Evolutionary conservation across 441 rosid genomes (phyloP), one percentile per base, ranked within the genome.

Genomic region (Capsella rubella): DNA sequence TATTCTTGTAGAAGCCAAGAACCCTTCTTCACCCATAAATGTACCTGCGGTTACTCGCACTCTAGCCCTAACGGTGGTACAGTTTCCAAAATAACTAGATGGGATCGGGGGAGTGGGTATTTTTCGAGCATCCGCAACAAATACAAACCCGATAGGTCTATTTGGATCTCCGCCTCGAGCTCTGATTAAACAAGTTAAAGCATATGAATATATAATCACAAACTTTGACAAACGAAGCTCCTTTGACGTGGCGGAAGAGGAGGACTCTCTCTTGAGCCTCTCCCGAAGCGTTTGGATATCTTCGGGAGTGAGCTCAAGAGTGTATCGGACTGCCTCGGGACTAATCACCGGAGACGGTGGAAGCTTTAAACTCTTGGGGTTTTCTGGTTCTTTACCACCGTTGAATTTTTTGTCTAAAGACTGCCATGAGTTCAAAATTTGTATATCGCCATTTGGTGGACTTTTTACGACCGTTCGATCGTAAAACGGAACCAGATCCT

Each of bases 1-100:
- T 3, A 35, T 34, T 6, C 71, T 40, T 0, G 69, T 81, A 6
- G 67, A 58, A 6, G 55, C 9, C 13, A 67, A 74, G 2, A 81
- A 16, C 9, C 82, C 85, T 5, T 78, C 61, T 52, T 79, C 82
- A 4, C 46, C 71, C 58, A 61, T 54, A 11, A 83, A 47, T 1
- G 11, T 72, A 39, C 34, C 65, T 3, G 78, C 82, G 34, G 40
- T 72, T 0, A 21, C 37, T n/a, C 7, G 2, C 9, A 46, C 0
- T 2, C 0, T 3, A 10, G 1, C 1, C 1, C 3, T 0, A 16
- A 8, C 2, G 0, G 51, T 7, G 0, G 70, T 50, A 25, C 84
- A 83, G n/a, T 79, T 83, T 0, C 88, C 88, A 27, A 80, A 80
- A 21, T 87, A 87, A 21, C 72, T 77, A 60, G 27, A 83, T 0